Evolutionary conservation across 306 rosid genomes (phyloP), one percentile per base, ranked within the genome.

Genomic region (Lupinus albus): DNA sequence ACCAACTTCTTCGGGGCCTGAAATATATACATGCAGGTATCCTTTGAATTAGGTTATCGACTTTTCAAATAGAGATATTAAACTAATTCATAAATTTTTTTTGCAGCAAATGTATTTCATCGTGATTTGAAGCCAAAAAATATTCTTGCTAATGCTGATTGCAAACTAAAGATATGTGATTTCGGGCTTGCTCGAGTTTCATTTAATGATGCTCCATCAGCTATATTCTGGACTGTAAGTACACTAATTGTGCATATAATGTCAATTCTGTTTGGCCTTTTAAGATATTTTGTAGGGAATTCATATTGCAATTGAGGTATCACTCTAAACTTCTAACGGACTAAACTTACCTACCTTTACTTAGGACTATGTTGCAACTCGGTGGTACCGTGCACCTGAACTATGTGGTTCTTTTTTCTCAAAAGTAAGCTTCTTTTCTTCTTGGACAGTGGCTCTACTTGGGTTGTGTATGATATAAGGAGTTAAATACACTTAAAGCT

Each of bases 331-430:
- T 4, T 11, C 48, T 47, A 55, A 20, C 80, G 77, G 52, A 83
- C 70, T 71, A 14, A 59, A 7, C 39, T 76, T 70, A 55, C 69
- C 62, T 75, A 39, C 68, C 79, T 32, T 69, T 42, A 6, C 79
- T 59, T 69, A 94, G 99, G 99, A 94, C 75, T 94, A 94, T 73
- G 99, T 94, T 79, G 99, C 99, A 66, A 94, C 99, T 47, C 85
- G 99, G 57, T 94, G 99, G 99, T 94, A 94, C 71, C 96, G 97
- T 53, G 99, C 99, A 63, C 99, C 97, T 45, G 99, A 94, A 57
- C 82, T 94, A 54, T 94, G 99, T 30, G 97, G 99, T 49, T 94
- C 97, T 11, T 94, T 94, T 84, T 94, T 94, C 85, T 94, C 99
- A 4, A 94, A 94, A 81, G 99, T 88, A 85, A 85, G 91, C 73